A percentile compares a stretch with the other conserved stretches of the same genome.
phyloP scores from a whole-genome alignment of 768 basidiomycete species.

The Suillus decipiens region DNA sequence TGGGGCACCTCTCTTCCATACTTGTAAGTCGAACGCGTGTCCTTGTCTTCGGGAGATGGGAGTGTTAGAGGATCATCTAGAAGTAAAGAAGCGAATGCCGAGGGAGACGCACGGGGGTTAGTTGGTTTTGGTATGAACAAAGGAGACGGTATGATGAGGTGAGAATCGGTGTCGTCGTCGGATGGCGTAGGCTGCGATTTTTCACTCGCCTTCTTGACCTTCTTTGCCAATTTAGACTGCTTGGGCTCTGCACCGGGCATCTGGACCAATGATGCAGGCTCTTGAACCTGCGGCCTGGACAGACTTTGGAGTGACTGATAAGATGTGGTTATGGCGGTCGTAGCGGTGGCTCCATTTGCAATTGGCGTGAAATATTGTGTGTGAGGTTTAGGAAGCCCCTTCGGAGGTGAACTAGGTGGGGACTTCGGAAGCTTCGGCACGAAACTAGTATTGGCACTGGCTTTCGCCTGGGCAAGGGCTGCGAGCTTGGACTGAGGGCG shows the following conservation, averaged over 20 bases:
- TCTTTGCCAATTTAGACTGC: slow-evolving; percentile 76
- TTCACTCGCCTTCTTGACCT: slow-evolving; percentile 61
- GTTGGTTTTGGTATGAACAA: slow-evolving; percentile 58
- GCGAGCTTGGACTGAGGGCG: slow-evolving; percentile 72
- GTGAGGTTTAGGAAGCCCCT: slow-evolving; percentile 44
- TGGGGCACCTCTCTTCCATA: slow-evolving; percentile 35
- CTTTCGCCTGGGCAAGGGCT: slow-evolving; percentile 66
- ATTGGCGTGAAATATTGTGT: slow-evolving; percentile 79
- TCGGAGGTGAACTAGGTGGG: slow-evolving; percentile 27
- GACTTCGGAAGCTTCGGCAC: slow-evolving; percentile 28
- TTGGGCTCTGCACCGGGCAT: slow-evolving; percentile 41
- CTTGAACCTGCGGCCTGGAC: slow-evolving; percentile 35
- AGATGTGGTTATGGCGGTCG: slow-evolving; percentile 81
- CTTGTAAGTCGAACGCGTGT: slow-evolving; percentile 32
- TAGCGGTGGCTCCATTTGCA: slow-evolving; percentile 81
- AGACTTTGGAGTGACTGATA: slow-evolving; percentile 73
- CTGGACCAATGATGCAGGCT: slow-evolving; percentile 24
- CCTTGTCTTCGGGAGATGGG: slow-evolving; percentile 36
- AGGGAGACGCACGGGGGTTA: slow-evolving; percentile 72
- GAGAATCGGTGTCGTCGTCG: slow-evolving; percentile 39
- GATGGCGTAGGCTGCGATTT: slow-evolving; percentile 38
- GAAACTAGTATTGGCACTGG: slow-evolving; percentile 14
- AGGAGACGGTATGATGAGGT: slow-evolving; percentile 43
- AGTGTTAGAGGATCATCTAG: slow-evolving; percentile 50
- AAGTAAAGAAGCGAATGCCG: slow-evolving; percentile 74